Conservation (phyloP, 1,284 basidiomycete species). For the Cystobasidium pallidum region DNA sequence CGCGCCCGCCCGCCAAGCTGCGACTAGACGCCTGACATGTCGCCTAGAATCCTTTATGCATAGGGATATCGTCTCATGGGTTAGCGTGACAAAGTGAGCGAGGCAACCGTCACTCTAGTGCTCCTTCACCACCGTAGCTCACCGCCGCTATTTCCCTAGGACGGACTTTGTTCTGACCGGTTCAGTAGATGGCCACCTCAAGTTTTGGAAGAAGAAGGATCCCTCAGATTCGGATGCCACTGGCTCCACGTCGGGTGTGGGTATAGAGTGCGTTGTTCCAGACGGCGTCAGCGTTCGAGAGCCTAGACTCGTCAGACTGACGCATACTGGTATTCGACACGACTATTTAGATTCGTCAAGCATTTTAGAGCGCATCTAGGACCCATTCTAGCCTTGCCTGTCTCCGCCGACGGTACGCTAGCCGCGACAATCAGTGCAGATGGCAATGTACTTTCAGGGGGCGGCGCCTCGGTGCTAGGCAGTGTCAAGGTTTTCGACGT, state of each 20-base stretch:
- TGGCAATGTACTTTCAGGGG: constrained; percentile 65
- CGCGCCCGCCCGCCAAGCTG: neutral
- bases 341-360: constrained; percentile 91
- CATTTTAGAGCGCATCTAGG: constrained; percentile 82
- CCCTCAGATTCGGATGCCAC: constrained; percentile 14
- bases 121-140: constrained; percentile 34
- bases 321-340: no score
- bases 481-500: constrained; percentile 93
- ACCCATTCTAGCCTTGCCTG: constrained; percentile 76
- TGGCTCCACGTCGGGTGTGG: constrained; percentile 29
- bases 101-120: neutral
- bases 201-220: constrained; percentile 97
- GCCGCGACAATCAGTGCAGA: constrained; percentile 71
- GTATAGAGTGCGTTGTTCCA: constrained; percentile 16
- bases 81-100: constrained; percentile 76
- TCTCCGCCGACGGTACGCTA: constrained; percentile 88
- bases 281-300: neutral
- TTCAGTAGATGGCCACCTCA: constrained; percentile 91
- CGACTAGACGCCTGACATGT: neutral
- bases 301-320: neutral
- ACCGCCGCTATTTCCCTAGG: constrained; percentile 59
- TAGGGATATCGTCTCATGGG: constrained; percentile 85
- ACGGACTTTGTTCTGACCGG: constrained; percentile 93
- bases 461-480: constrained; percentile 58
- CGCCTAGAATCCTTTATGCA: constrained; percentile 93